Base-by-base conservation (phyloP, 495 filamentous ascomycete species). In the Immersiella caudata region DNA sequence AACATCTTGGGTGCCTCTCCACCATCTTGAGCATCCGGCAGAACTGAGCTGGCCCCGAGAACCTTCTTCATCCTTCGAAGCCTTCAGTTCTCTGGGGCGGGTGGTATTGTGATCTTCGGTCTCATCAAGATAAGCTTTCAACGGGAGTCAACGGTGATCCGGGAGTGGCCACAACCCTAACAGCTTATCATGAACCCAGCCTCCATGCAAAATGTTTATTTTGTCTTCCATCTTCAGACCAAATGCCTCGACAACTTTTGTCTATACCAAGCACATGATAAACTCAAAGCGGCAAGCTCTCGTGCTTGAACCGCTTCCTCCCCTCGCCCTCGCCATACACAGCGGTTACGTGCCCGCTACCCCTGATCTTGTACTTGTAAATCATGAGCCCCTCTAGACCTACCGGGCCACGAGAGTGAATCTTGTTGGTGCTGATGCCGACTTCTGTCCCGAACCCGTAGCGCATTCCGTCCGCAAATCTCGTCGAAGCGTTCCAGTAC, bases 371-470 rank as follows among this genome's bases (percentile, higher is more conserved):
- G 83, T 97, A 99, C 82, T 97, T 96, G 74, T 99, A 97, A 65
- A 98, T 97, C 80, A 92, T 96, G 77, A 99, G 79, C 0, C 95
- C 95, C 74, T 98, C 94, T 54, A 99, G 79, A 18, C 95, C 95
- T 14, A 99, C 95, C 0, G 95, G 95, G 1, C 95, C 95, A 46
- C 95, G 84, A 8, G 92, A 90, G 73, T 99, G 95, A 62, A 99
- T 97, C 80, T 98, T 99, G 79, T 98, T 99, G 54, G 95, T 99
- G 79, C 92, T 96, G 76, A 99, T 97, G 49, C 95, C 95, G 1
- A 99, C 95, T 78, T 99, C 95, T 0, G 95, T 97, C 35, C 95
- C 95, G 80, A 99, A 98, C 2, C 95, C 95, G 77, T 93, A 99
- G 29, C 95, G 85, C 89, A 96, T 97, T 2, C 95, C 95, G 74